Evolutionary conservation across 1,284 basidiomycete genomes (phyloP).

Genomic region (Leccinum solheimii): DNA sequence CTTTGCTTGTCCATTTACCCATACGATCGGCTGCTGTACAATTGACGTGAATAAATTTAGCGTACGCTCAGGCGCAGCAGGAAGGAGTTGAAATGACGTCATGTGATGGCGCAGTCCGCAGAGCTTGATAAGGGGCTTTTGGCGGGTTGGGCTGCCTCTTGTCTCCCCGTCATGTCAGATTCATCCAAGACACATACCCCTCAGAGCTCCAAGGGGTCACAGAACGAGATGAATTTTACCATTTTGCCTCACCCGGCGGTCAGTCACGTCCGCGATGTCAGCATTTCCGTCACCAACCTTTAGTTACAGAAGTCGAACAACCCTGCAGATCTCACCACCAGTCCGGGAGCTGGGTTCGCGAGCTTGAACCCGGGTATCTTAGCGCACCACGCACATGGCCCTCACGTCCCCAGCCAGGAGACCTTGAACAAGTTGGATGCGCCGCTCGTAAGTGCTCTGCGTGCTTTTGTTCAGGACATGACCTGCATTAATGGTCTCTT

Average conservation of each 20-base stretch:
- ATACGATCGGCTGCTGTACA: constrained; percentile 3
- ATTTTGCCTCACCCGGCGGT: constrained; percentile 55
- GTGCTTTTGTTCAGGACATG: neutral
- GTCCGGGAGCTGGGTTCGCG: constrained; percentile 38
- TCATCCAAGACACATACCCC: constrained; percentile 6
- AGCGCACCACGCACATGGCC: constrained; percentile 47
- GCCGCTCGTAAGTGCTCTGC: constrained; percentile 28
- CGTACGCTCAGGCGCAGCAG: neutral
- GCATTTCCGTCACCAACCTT: neutral
- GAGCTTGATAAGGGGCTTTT: constrained; percentile 4
- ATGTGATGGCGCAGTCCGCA: constrained; percentile 4
- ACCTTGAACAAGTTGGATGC: constrained; percentile 32
- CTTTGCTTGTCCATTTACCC: constrained; percentile 9
- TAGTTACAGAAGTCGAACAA: constrained; percentile 47
- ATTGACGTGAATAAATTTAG: neutral
- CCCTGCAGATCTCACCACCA: constrained; percentile 42
- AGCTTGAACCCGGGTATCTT: constrained; percentile 25
- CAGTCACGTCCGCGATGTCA: constrained; percentile 16
- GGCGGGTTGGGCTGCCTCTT: neutral
- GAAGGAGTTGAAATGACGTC: constrained; percentile 21
- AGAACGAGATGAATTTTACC: constrained; percentile 37
- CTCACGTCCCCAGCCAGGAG: constrained; percentile 41
- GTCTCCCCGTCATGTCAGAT: constrained; percentile 16
- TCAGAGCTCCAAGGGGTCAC: constrained; percentile 1
- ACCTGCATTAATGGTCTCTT: neutral